Percentiles rank a stretch among this genome's conserved stretches.
phyloP scores from a whole-genome alignment of 2,329 filamentous ascomycete species.

The Tolypocladium paradoxum region DNA sequence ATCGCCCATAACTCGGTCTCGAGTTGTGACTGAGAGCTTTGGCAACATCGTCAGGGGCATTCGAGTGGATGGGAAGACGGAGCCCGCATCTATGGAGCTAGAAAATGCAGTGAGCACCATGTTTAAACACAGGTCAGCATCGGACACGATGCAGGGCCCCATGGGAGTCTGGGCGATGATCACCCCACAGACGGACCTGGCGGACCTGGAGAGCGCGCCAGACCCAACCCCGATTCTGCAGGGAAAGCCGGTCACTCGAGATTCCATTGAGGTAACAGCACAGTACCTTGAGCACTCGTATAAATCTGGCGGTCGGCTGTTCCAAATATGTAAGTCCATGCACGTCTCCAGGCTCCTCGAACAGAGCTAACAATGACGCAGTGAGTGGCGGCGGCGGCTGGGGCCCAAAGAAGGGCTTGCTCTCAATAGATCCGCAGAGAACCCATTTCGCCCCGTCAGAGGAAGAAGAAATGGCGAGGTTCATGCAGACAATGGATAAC shows the following conservation, averaged over 20 bases:
- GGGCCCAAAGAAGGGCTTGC: constrained; percentile 67
- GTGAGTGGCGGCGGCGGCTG: constrained; percentile 78
- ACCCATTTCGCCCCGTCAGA: constrained; percentile 33
- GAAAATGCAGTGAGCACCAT: constrained; percentile 53
- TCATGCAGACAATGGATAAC: constrained; percentile 37
- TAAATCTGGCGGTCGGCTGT: constrained; percentile 32
- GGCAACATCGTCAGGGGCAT: constrained; percentile 70
- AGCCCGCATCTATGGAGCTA: constrained; percentile 61
- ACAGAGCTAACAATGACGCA: constrained; percentile 14
- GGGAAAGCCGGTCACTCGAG: constrained; percentile 2
- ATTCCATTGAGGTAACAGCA: constrained; percentile 14
- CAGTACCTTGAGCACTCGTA: constrained; percentile 23
- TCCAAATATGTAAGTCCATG: constrained; percentile 23
- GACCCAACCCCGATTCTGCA: constrained; percentile 3
- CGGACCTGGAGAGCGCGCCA: constrained; percentile 3
- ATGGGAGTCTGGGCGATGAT: constrained; percentile 67
- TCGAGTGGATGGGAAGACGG: constrained; percentile 31
- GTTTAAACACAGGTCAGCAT: constrained; percentile 27
- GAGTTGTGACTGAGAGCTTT: constrained; percentile 53
- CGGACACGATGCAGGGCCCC: constrained; percentile 26
- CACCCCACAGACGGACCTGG: constrained; percentile 28
- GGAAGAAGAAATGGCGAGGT: constrained; percentile 41
- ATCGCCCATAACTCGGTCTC: constrained; percentile 50
- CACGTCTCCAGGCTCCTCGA: neutral
- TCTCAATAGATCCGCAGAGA: constrained; percentile 66